phyloP scores from a whole-genome alignment of 2,329 filamentous ascomycete genomes.

The Cryphonectria carpinicola region DNA sequence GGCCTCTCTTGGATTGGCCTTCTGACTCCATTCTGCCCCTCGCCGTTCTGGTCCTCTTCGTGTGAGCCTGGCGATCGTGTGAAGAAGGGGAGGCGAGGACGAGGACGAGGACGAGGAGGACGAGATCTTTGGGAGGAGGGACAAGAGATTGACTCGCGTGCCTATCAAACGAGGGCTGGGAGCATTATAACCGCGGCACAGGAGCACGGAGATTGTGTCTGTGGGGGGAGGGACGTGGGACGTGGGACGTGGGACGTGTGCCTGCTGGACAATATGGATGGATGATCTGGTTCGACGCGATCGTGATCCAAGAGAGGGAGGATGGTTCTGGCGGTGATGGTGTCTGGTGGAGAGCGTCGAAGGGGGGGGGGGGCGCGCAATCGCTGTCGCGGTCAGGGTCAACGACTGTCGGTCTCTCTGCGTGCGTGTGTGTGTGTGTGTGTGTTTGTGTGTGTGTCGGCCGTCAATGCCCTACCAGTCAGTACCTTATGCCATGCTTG shows the following conservation, averaged over 20 bases:
- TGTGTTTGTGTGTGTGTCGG: not conserved
- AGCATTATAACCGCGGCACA: constrained; percentile 19
- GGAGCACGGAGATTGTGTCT: not conserved
- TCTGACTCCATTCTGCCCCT: constrained; percentile 26
- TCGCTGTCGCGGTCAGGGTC: constrained; percentile 1
- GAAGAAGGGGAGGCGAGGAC: not conserved
- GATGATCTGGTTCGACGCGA: constrained; percentile 24
- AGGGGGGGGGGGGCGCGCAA: not conserved
- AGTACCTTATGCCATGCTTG: constrained; percentile 3
- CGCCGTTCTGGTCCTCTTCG: constrained; percentile 4
- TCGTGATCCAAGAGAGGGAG: constrained; percentile 25
- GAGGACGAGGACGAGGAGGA: constrained; percentile 5
- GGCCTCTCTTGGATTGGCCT: constrained; percentile 46
- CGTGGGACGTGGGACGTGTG: constrained; percentile 4
- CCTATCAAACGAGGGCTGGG: constrained; percentile 21
- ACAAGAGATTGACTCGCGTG: constrained; percentile 23
- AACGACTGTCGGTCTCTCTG: not conserved
- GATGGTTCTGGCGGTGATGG: not conserved
- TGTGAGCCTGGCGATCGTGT: not conserved
- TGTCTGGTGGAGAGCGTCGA: constrained; percentile 7
- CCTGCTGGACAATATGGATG: constrained; percentile 5
- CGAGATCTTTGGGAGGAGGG: not conserved
- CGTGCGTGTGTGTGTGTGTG: not conserved
- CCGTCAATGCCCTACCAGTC: constrained; percentile 7
- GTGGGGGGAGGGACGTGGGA: constrained; percentile 9